A percentile compares a stretch with the other conserved stretches of the same genome.
These are phyloP conservation scores for Dothideomycetes sp. DNA, from an alignment of 2,329 filamentous ascomycete species.

Conservation along the genomic window DNA sequence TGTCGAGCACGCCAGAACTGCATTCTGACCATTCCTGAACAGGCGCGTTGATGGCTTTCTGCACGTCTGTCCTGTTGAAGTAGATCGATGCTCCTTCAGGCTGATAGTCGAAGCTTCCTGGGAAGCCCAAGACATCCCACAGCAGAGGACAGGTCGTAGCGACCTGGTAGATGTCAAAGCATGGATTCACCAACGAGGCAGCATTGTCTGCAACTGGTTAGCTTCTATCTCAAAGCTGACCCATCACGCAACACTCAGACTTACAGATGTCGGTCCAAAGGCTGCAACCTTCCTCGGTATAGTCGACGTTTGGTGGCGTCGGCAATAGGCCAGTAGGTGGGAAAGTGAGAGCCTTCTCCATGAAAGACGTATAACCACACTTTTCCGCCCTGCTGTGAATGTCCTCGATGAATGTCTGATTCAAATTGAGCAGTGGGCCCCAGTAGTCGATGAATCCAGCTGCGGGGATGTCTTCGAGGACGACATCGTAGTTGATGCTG, in stretches of 20 bases:
- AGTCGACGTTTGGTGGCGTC: slow-evolving; percentile 32
- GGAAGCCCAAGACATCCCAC: slow-evolving; percentile 60
- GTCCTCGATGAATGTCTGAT: slow-evolving; percentile 44
- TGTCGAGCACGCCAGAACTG: slow-evolving; percentile 34
- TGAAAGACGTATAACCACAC: slow-evolving; percentile 54
- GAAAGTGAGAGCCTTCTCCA: slow-evolving; percentile 53
- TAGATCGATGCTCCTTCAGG: slow-evolving; percentile 53
- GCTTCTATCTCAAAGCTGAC: no score
- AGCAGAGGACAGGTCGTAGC: slow-evolving; percentile 59
- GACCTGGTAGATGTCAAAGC: slow-evolving; percentile 69
- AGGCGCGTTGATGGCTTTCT: slow-evolving; percentile 56
- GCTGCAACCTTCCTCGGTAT: slow-evolving; percentile 39
- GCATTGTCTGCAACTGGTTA: no score
- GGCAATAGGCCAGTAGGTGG: slow-evolving; percentile 56
- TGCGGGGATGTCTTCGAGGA: slow-evolving; percentile 42
- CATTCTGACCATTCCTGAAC: slow-evolving; percentile 47
- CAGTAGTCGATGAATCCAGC: slow-evolving; percentile 52
- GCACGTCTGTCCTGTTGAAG: slow-evolving; percentile 61
- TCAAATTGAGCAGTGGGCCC: slow-evolving; percentile 50
- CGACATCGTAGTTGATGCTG: slow-evolving; percentile 41
- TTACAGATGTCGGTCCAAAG: slow-evolving; percentile 37
- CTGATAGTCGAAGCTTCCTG: slow-evolving; percentile 52
- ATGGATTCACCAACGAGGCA: slow-evolving; percentile 54
- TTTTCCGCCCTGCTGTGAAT: slow-evolving; percentile 38
- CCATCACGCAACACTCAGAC: no score